Conservation (phyloP, 805 yeast species). For the Saccharomycopsis guyanensis region DNA sequence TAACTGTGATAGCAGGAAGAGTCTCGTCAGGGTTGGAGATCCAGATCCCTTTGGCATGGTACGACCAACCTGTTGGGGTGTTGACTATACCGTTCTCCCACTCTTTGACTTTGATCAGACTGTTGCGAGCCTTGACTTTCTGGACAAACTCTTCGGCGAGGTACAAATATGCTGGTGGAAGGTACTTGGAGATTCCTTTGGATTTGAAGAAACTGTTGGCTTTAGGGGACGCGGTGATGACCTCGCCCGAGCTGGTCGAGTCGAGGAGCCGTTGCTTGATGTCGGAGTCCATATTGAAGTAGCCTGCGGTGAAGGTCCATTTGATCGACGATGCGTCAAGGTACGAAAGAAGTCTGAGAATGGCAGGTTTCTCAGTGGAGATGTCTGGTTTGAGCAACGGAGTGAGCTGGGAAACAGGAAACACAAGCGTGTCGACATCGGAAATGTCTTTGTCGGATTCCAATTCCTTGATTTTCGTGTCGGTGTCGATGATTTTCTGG, state of each 20-base stretch:
- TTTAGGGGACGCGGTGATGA: conserved; percentile 86
- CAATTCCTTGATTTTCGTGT: conserved; percentile 24
- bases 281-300: conserved; percentile 82
- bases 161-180: conserved; percentile 83
- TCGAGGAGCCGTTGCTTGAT: conserved; percentile 51
- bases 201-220: conserved; percentile 92
- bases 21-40: conserved; percentile 47
- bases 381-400: conserved; percentile 62
- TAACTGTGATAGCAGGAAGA: conserved; percentile 64
- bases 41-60: conserved; percentile 98
- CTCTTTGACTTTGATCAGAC: conserved; percentile 51
- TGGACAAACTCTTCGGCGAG: conserved; percentile 63
- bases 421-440: conserved; percentile 55
- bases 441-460: conserved; percentile 25
- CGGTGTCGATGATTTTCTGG: conserved; percentile 23
- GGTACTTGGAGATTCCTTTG: conserved; percentile 66
- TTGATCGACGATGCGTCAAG: conserved; percentile 44
- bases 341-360: conserved; percentile 52
- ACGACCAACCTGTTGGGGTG: conserved; percentile 85
- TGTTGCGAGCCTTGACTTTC: conserved; percentile 24
- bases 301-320: conserved; percentile 95
- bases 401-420: conserved; percentile 86
- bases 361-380: conserved; percentile 77
- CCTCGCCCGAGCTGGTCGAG: conserved; percentile 45
- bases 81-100: conserved; percentile 87